Conservation (phyloP, 805 yeast species). For the Helenozyma rhizophorensis region DNA sequence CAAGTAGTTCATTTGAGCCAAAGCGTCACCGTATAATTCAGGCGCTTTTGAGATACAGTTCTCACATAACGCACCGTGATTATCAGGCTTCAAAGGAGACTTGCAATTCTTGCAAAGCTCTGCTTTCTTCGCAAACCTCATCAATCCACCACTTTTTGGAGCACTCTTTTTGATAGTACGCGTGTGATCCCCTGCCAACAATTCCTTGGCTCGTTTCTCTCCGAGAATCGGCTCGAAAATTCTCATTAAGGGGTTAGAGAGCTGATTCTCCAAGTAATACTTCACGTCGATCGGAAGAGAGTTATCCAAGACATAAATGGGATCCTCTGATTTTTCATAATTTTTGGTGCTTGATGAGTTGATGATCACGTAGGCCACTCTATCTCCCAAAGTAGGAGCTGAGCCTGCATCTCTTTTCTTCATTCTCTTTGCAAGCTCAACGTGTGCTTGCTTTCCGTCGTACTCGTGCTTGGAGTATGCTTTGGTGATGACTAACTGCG, state of each 20-base stretch:
- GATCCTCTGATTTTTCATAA: conserved; percentile 96
- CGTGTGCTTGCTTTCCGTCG: conserved; percentile 96
- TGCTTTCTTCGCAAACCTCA: conserved; percentile 87
- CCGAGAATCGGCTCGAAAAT: conserved; percentile 95
- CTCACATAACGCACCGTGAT: conserved; percentile 73
- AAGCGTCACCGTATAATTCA: conserved; percentile 72
- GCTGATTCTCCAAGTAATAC: conserved; percentile 88
- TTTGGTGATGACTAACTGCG: conserved; percentile 90
- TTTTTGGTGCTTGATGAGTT: conserved; percentile 76
- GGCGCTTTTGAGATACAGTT: conserved; percentile 70
- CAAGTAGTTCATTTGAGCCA: conserved; percentile 72
- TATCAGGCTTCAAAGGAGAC: conserved; percentile 59
- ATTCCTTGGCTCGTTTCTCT: conserved; percentile 71
- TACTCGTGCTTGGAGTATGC: conserved; percentile 87
- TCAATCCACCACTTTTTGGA: conserved; percentile 79
- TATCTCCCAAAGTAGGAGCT: conserved; percentile 95
- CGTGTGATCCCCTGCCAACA: conserved; percentile 81
- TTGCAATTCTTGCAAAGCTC: conserved; percentile 87
- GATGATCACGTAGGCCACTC: conserved; percentile 95
- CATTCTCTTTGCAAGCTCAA: conserved; percentile 94
- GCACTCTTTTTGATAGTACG: conserved; percentile 69
- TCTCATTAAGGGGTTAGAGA: conserved; percentile 87
- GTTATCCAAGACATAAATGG: conserved; percentile 86
- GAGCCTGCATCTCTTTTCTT: conserved; percentile 94
- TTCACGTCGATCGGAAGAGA: conserved; percentile 92